Percentiles rank a stretch among this genome's conserved stretches.
Evolutionary conservation across 352 stramenopile genomes (phyloP).

Genomic region (Phytophthora quininea): DNA sequence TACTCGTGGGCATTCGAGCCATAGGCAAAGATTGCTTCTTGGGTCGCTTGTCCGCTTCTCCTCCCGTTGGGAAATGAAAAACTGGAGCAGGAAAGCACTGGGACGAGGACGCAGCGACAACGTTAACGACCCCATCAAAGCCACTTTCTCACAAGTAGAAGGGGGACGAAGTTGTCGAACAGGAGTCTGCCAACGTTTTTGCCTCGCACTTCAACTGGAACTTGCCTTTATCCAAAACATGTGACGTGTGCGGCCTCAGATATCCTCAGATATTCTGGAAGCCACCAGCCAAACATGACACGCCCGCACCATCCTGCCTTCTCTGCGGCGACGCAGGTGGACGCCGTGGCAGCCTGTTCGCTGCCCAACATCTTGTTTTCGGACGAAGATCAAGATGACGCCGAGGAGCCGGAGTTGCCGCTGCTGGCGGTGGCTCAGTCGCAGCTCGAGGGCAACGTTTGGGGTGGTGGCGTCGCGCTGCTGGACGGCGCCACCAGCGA

Average conservation of each 20-base stretch:
- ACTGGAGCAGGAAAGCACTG: neutral
- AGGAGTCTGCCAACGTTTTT: neutral
- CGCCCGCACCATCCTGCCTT: slow-evolving; percentile 22
- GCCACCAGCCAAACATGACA: slow-evolving; percentile 7
- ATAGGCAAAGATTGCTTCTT: slow-evolving; percentile 3
- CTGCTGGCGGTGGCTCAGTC: slow-evolving; percentile 73
- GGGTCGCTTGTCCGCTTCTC: slow-evolving; percentile 4
- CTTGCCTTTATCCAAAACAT: too few species aligned
- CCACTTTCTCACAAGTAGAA: slow-evolving; percentile 11
- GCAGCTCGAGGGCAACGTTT: slow-evolving; percentile 78
- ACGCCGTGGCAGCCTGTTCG: slow-evolving; percentile 46
- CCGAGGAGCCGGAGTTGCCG: slow-evolving; percentile 33
- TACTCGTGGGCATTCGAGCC: slow-evolving; percentile 32
- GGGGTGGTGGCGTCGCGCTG: slow-evolving; percentile 65
- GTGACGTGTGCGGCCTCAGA: too few species aligned
- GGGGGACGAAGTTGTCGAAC: slow-evolving; percentile 26
- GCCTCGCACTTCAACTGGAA: too few species aligned
- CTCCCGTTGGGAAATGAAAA: slow-evolving; percentile 25
- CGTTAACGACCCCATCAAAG: slow-evolving; percentile 1
- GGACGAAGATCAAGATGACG: slow-evolving; percentile 23
- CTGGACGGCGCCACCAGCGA: slow-evolving; percentile 49
- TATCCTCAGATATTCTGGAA: neutral
- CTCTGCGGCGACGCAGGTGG: slow-evolving; percentile 45
- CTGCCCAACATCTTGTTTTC: slow-evolving; percentile 31
- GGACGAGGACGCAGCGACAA: slow-evolving; percentile 12